Evolutionary conservation across 228 moss, liverwort and hornwort genomes (phyloP).

Genomic region (Sphagnum magellanicum): DNA sequence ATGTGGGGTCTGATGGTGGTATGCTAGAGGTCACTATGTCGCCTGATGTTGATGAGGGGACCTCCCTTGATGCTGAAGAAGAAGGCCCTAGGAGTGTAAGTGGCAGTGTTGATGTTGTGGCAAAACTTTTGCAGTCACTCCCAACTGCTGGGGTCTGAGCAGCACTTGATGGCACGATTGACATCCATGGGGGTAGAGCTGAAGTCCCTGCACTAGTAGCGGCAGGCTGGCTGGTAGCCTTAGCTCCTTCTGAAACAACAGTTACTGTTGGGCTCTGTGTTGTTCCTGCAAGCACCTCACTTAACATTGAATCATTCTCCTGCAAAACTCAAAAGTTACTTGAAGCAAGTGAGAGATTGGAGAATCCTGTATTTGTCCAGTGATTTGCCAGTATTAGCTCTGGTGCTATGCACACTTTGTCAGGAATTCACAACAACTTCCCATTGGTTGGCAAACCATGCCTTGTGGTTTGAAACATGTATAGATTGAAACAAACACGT

Average conservation of each 20-base stretch:
- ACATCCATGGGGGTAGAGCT: conserved; percentile 37
- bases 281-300: conserved; percentile 12
- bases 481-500: too few relatives aligned
- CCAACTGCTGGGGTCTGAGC: conserved; percentile 6
- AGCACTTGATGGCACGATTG: conserved; percentile 14
- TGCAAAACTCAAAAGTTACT: background rate
- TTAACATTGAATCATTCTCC: background rate
- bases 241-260: conserved; percentile 1
- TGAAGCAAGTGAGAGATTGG: background rate
- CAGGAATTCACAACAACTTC: too few relatives aligned
- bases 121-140: conserved; percentile 3
- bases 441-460: too few relatives aligned
- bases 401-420: too few relatives aligned
- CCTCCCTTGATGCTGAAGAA: conserved; percentile 2
- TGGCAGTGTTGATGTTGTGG: background rate
- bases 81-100: background rate
- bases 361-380: background rate
- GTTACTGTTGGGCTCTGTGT: background rate
- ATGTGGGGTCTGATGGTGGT: conserved; percentile 5
- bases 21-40: conserved; percentile 3
- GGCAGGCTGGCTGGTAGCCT: conserved; percentile 2
- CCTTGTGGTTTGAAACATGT: too few relatives aligned
- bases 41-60: conserved; percentile 5
- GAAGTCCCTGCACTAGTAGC: conserved; percentile 14
- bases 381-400: background rate